Evolutionary conservation across 2,329 filamentous ascomycete species (phyloP).

Genomic region (Cladophialophora yegresii): DNA sequence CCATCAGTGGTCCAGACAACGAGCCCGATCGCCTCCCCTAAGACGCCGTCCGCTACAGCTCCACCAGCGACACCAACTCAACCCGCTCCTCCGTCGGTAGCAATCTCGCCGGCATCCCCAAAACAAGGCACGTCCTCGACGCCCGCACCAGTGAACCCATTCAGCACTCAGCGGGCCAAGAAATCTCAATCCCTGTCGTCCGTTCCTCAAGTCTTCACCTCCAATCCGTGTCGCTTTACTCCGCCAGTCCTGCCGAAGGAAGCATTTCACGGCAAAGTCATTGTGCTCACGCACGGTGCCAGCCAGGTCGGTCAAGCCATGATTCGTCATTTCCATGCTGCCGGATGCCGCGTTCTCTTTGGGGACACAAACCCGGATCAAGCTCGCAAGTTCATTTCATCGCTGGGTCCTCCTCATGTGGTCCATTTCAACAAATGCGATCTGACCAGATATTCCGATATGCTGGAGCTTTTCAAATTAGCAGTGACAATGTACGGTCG

Average conservation of each 20-base stretch:
- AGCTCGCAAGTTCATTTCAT: constrained; percentile 34
- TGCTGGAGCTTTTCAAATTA: constrained; percentile 51
- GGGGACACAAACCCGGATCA: constrained; percentile 46
- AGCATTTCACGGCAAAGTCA: constrained; percentile 32
- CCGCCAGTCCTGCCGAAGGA: constrained; percentile 26
- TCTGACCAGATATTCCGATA: constrained; percentile 51
- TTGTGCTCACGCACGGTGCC: constrained; percentile 38
- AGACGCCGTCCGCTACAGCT: constrained; percentile 1
- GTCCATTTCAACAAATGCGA: constrained; percentile 47
- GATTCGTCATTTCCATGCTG: constrained; percentile 44
- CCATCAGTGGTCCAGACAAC: constrained; percentile 10
- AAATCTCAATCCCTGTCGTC: constrained; percentile 29
- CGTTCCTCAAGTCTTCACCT: constrained; percentile 12
- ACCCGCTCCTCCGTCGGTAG: background rate
- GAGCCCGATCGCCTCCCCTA: constrained; percentile 13
- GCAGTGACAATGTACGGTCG: constrained; percentile 50
- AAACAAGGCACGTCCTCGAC: constrained; percentile 12
- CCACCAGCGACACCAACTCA: constrained; percentile 6
- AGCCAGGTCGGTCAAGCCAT: constrained; percentile 51
- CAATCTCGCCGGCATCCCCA: constrained; percentile 16
- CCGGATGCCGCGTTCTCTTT: constrained; percentile 49
- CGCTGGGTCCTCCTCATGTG: constrained; percentile 26
- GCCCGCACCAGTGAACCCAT: constrained; percentile 22
- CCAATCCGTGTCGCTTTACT: constrained; percentile 32
- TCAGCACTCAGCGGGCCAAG: constrained; percentile 24